A percentile compares a stretch with the other conserved stretches of the same genome.
Conservation (phyloP, 2,329 filamentous ascomycete genomes). For the Fusarium cyanostomum region DNA sequence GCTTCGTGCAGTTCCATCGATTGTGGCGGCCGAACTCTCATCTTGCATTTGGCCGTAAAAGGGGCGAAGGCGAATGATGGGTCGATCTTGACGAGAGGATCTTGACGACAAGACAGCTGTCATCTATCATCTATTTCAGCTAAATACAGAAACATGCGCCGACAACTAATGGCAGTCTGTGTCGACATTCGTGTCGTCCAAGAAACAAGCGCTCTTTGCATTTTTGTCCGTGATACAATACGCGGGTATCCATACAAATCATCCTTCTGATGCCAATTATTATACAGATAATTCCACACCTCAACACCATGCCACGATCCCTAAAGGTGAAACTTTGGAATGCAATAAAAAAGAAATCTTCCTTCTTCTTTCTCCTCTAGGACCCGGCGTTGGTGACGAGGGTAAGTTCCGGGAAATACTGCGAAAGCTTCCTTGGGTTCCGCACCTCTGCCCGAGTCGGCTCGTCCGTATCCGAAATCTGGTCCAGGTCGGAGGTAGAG, state of each 20-base stretch:
- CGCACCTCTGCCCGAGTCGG: slow-evolving; percentile 38
- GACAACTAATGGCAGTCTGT: no score
- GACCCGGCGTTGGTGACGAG: slow-evolving; percentile 28
- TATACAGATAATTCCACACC: slow-evolving; percentile 35
- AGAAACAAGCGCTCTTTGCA: slow-evolving; percentile 22
- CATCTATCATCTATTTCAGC: not conserved
- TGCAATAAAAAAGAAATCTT: slow-evolving; percentile 6
- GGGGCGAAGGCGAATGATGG: slow-evolving; percentile 27
- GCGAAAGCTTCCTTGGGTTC: slow-evolving; percentile 44
- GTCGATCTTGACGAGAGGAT: not conserved
- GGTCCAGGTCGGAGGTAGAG: slow-evolving; percentile 27
- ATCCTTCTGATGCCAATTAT: slow-evolving; percentile 27
- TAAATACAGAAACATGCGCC: not conserved
- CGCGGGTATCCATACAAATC: slow-evolving; percentile 34
- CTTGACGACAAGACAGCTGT: no score
- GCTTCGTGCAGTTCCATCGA: not conserved
- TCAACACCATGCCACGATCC: slow-evolving; percentile 34
- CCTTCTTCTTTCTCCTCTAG: not conserved
- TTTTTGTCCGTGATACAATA: slow-evolving; percentile 21
- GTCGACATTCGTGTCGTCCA: no score
- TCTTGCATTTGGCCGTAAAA: slow-evolving; percentile 27
- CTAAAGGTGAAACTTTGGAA: slow-evolving; percentile 13
- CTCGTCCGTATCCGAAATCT: slow-evolving; percentile 42
- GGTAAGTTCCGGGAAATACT: slow-evolving; percentile 43
- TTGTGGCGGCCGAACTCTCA: slow-evolving; percentile 17